Evolutionary conservation across 164 flowering plant genomes (phyloP).

Genomic region (Euptelea pleiosperma): DNA sequence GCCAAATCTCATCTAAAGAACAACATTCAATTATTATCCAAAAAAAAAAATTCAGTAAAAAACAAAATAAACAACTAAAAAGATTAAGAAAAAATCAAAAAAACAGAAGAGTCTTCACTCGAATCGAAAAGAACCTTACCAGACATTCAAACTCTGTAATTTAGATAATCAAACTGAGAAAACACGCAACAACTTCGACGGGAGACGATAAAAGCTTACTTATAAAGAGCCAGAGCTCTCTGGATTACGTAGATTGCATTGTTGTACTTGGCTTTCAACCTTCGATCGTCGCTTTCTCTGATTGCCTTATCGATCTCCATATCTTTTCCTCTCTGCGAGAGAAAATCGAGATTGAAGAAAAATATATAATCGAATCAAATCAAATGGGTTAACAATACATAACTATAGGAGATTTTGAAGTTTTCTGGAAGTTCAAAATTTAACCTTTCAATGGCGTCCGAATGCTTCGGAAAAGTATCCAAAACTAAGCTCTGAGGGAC

Average conservation of each 20-base stretch:
- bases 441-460: too few relatives aligned
- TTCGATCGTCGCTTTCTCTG: constrained; percentile 58
- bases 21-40: too few relatives aligned
- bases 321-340: not conserved
- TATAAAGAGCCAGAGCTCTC: constrained; percentile 81
- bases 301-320: constrained; percentile 96
- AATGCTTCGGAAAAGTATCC: too few relatives aligned
- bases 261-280: constrained; percentile 81
- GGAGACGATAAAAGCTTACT: constrained; percentile 47
- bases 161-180: constrained; percentile 4
- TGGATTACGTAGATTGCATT: constrained; percentile 80
- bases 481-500: too few relatives aligned
- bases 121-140: not conserved
- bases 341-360: not conserved
- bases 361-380: not conserved
- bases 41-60: too few relatives aligned
- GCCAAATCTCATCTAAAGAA: too few relatives aligned
- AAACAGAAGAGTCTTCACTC: not conserved
- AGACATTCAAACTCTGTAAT: constrained; percentile 2
- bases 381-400: too few relatives aligned
- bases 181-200: not conserved
- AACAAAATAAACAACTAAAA: too few relatives aligned
- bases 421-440: too few relatives aligned
- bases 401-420: too few relatives aligned
- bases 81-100: not conserved